Evolutionary conservation across 495 filamentous ascomycete species (phyloP), one percentile per base, ranked within the genome.

Genomic region (Daldinia vernicosa): DNA sequence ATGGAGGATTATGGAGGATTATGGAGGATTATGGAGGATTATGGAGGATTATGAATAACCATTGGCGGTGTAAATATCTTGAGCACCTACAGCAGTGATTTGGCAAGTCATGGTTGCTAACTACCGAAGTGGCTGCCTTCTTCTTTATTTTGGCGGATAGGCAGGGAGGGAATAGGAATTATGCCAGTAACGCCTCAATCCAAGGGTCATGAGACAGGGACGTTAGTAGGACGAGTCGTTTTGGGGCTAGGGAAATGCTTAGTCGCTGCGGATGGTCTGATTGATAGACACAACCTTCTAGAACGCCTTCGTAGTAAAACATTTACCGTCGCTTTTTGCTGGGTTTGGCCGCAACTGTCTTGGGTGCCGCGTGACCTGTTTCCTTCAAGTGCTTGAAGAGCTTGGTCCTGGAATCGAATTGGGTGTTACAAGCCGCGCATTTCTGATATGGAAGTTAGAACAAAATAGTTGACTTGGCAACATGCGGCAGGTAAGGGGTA

Each of bases 361-460:
- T 74, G 7, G 82, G 82, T 64, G 85, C 85, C 15, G 88, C 88
- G 77, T 94, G 91, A 6, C 76, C 78, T 6, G 81, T 78, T 19
- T 90, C 85, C 75, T 88, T 88, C 37, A 97, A 82, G 80, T 96
- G 93, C 68, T 85, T 82, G 72, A 93, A 93, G 28, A 97, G 79
- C 66, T 88, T 88, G 19, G 85, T 91, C 70, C 88, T 91, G 5
- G 89, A 91, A 0, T 87, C 64, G 71, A 95, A 95, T 0, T 66
- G 75, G 14, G 81, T 81, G 43, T 85, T 80, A 77, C 93, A 96
- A 4, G 78, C 76, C 1, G 81, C 78, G 76, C 93, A 97, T 40
- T 77, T 83, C 55, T 84, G 79, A 53, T 83, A 58, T 6, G 5
- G 26, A 37, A 51, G 47, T 54, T 73, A 67, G 28, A n/a, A 40